phyloP scores from a whole-genome alignment of 352 stramenopile species.

The Globisporangium mamillatum region DNA sequence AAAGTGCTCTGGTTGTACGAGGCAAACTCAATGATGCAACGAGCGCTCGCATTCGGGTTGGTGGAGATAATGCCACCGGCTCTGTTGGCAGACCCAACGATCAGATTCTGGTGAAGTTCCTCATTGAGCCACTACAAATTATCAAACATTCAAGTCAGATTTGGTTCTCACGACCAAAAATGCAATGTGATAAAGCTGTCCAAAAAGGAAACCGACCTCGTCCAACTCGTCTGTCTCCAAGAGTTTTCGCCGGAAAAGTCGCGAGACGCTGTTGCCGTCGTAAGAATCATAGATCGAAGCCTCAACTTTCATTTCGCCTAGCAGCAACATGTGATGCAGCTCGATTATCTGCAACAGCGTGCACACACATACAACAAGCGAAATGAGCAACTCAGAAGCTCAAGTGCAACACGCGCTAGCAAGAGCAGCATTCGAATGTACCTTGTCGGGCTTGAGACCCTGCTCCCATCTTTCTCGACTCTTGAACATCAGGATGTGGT shows the following conservation, averaged over 20 bases:
- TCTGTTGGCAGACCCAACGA: slow-evolving; percentile 39
- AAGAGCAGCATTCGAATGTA: slow-evolving; percentile 16
- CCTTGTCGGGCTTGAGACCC: slow-evolving; percentile 76
- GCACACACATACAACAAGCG: neutral
- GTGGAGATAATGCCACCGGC: slow-evolving; percentile 48
- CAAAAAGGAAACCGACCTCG: slow-evolving; percentile 31
- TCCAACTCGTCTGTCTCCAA: slow-evolving; percentile 78
- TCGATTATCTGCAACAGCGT: slow-evolving; percentile 50
- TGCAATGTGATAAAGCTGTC: neutral
- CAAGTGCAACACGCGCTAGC: neutral
- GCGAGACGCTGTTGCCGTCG: slow-evolving; percentile 25
- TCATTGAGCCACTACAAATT: slow-evolving; percentile 58
- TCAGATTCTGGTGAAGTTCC: slow-evolving; percentile 56
- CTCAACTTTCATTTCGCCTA: slow-evolving; percentile 87
- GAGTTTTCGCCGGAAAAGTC: slow-evolving; percentile 73
- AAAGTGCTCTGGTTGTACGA: slow-evolving; percentile 83
- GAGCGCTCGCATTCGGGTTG: slow-evolving; percentile 56
- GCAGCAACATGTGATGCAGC: slow-evolving; percentile 65
- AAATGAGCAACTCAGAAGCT: neutral
- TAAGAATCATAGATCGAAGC: slow-evolving; percentile 30
- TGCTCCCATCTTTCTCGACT: slow-evolving; percentile 84
- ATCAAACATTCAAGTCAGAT: neutral
- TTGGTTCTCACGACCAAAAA: neutral
- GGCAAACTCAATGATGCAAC: slow-evolving; percentile 72
- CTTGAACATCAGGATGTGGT: slow-evolving; percentile 74